Evolutionary conservation across 768 basidiomycete genomes (phyloP), one percentile per base, ranked within the genome.

Genomic region (Tremella yokohamensis): DNA sequence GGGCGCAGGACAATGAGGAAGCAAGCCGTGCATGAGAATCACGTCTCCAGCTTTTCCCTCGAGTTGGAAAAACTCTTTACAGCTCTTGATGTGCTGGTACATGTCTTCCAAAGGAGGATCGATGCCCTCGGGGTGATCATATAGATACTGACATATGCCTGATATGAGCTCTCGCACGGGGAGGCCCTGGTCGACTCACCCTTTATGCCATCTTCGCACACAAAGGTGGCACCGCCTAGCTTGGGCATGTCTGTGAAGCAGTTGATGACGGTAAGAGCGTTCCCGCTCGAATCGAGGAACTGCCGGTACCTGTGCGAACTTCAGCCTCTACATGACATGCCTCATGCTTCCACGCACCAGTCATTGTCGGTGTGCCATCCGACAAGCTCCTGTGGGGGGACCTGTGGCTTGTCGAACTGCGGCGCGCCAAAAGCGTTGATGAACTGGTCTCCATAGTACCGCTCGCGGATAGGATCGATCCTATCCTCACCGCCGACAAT

Each of bases 311-410:
- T 58, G 45, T 8, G 18, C 49, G 20, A 1, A 16, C 9, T 15
- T 51, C 1, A 37, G 29, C 26, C 20, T n/a, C n/a, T 51, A n/a
- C 15, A 26, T 34, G 11, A 11, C 39, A 40, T 40, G 11, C 39
- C 11, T 40, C 11, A 11, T n/a, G n/a, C 39, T 11, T 40, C 11
- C n/a, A 40, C 56, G 22, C 34, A 57, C 60, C 63, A 67, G 57
- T 67, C 66, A 26, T 64, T 62, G 47, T 67, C 66, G 20, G 49
- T 62, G 34, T 68, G 66, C 66, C 66, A 68, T 8, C 66, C 66
- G 0, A 9, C 40, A 19, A 20, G 3, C 13, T 65, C 60, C 19
- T 56, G 19, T 6, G 52, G 50, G 1, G 38, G 51, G 22, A 34
- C 18, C 1, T 57, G 37, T 40, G 24, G 48, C 40, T 52, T 58